Evolutionary conservation across 371 early-diverging fungal species (phyloP), one percentile per base, ranked within the genome.

Genomic region (Parasitella parasitica): DNA sequence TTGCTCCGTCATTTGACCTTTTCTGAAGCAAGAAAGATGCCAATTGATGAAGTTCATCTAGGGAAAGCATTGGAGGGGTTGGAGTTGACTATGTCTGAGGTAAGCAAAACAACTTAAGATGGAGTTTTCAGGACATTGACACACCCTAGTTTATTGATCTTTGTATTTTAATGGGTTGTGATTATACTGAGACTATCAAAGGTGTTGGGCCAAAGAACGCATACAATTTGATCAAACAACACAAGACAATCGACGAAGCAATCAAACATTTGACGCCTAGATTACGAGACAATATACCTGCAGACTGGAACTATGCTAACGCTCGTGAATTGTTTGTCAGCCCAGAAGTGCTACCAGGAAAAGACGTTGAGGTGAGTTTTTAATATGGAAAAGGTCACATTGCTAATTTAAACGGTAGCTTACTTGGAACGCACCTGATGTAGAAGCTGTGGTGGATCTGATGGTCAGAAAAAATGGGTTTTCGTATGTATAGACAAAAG

Each of bases 131-230:
- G 20, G 9, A 8, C 8, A 20, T 8, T 43, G 7, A 43, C 9
- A 43, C 11, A 12, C 18, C 2, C 5, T 77, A 96, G 91, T 99
- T 99, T 73, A 92, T 99, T 20, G 99, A 99, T 73, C 75, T 99
- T 41, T 99, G 99, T 82, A 99, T 99, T 59, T 74, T 99, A 50
- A 81, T 99, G 38, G 99, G 99, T 35, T 99, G 99, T 82, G 99
- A 99, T 81, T 99, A 99, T 80, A 95, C 95, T 54, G 94, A 97
- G 49, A 91, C 94, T 18, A 95, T 99, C 68, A 94, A 89, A 64
- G 99, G 99, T 3, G 89, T 99, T 54, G 99, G 99, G 1, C 98
- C 98, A 13, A 86, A 91, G n/a, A 86, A 89, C 13, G 99, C 98
- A 0, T 83, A 91, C n/a, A 78, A 76, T 26, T 70, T 97, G 43